Evolutionary conservation across 2,329 filamentous ascomycete species (phyloP).

Genomic region (Cladophialophora chaetospira): DNA sequence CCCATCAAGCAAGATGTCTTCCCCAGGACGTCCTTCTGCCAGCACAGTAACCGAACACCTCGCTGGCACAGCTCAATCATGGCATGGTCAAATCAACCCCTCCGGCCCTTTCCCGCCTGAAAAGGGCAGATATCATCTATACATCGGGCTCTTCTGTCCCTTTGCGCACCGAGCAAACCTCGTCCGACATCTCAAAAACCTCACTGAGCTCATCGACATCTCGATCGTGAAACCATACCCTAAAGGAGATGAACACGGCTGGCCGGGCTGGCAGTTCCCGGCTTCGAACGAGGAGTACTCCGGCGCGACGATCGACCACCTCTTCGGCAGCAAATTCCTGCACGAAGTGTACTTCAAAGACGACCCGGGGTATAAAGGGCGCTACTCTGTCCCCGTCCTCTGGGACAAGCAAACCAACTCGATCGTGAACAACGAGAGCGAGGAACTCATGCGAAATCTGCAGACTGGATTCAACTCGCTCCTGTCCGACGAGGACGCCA

Average conservation of each 20-base stretch:
- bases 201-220: conserved; percentile 55
- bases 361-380: conserved; percentile 61
- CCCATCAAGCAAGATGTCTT: background rate
- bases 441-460: conserved; percentile 60
- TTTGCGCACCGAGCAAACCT: conserved; percentile 65
- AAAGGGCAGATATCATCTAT: conserved; percentile 57
- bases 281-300: conserved; percentile 56
- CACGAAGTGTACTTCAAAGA: conserved; percentile 65
- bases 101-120: conserved; percentile 54
- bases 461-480: conserved; percentile 58
- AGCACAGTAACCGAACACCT: conserved; percentile 30
- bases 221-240: conserved; percentile 67
- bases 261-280: conserved; percentile 65
- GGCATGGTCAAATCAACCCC: conserved; percentile 55
- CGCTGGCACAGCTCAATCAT: conserved; percentile 35
- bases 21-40: conserved; percentile 22
- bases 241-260: conserved; percentile 64
- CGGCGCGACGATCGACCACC: conserved; percentile 60
- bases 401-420: conserved; percentile 62
- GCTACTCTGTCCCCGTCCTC: conserved; percentile 62
- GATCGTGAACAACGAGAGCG: conserved; percentile 64
- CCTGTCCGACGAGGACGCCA: conserved; percentile 44
- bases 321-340: conserved; percentile 61
- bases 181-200: conserved; percentile 59
- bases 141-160: conserved; percentile 65